Percentiles rank a stretch among this genome's conserved stretches.
Evolutionary conservation across 208 protist species (phyloP).

Genomic region (Giardia muris): DNA sequence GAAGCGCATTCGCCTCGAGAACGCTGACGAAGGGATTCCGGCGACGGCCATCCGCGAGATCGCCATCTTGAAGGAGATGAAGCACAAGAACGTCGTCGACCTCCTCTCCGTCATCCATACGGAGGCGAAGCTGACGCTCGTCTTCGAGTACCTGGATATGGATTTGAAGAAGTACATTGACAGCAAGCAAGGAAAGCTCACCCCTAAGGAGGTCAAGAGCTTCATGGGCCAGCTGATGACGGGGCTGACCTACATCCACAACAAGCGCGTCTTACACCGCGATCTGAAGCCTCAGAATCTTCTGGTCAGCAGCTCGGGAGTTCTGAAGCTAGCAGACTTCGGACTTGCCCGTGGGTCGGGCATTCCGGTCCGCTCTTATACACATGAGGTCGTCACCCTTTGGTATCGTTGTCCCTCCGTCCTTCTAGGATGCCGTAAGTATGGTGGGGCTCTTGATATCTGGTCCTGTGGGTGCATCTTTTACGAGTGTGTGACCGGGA

Average conservation of each 20-base stretch:
- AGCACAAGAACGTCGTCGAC: slow-evolving; percentile 76
- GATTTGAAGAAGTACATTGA: slow-evolving; percentile 53
- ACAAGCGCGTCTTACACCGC: slow-evolving; percentile 69
- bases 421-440: slow-evolving; percentile 76
- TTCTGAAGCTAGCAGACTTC: slow-evolving; percentile 32
- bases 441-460: slow-evolving; percentile 90
- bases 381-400: slow-evolving; percentile 63
- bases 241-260: slow-evolving; percentile 69
- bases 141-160: slow-evolving; percentile 62
- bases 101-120: slow-evolving; percentile 57
- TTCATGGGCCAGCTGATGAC: slow-evolving; percentile 63
- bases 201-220: slow-evolving; percentile 28
- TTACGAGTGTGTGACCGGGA: slow-evolving; percentile 68
- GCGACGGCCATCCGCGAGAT: slow-evolving; percentile 50
- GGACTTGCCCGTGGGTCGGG: slow-evolving; percentile 32
- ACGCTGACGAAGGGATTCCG: slow-evolving; percentile 65
- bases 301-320: slow-evolving; percentile 50
- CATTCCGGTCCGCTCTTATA: slow-evolving; percentile 45
- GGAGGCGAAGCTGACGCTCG: slow-evolving; percentile 52
- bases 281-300: slow-evolving; percentile 59
- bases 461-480: slow-evolving; percentile 98
- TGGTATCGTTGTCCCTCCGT: slow-evolving; percentile 99
- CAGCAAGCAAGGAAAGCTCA: slow-evolving; percentile 5
- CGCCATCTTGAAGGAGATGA: slow-evolving; percentile 61
- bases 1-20: slow-evolving; percentile 83